These are phyloP conservation scores for Mycena galopus DNA, from an alignment of 768 basidiomycete genomes.

Conservation along the genomic window DNA sequence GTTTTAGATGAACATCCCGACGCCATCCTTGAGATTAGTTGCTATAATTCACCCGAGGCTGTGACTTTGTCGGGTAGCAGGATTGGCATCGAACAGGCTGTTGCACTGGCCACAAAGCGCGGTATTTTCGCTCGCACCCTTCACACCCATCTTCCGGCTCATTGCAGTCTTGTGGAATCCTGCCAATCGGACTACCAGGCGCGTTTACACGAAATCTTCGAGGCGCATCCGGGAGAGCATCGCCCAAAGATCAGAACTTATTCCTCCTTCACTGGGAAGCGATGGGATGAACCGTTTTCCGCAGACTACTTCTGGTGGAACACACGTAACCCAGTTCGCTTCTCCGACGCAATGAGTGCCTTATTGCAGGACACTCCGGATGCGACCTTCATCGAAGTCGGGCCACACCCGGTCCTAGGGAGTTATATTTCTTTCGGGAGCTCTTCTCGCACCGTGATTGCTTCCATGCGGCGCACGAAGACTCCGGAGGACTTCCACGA, in stretches of 20 bases:
- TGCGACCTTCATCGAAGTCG: slow-evolving; percentile 52
- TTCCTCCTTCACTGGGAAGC: slow-evolving; percentile 51
- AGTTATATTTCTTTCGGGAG: slow-evolving; percentile 45
- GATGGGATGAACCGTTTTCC: slow-evolving; percentile 40
- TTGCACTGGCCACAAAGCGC: too few species aligned
- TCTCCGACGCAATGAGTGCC: slow-evolving; percentile 40
- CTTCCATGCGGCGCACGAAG: background rate
- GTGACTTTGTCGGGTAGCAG: too few species aligned
- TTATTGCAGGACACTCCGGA: slow-evolving; percentile 39
- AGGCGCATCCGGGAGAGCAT: slow-evolving; percentile 45
- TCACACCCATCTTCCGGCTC: too few species aligned
- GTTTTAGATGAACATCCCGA: slow-evolving; percentile 8
- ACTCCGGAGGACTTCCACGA: slow-evolving; percentile 42
- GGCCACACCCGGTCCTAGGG: slow-evolving; percentile 55
- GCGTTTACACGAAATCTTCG: slow-evolving; percentile 48
- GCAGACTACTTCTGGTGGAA: slow-evolving; percentile 58
- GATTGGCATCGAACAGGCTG: too few species aligned
- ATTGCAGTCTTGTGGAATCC: too few species aligned
- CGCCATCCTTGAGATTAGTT: slow-evolving; percentile 51
- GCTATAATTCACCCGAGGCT: slow-evolving; percentile 47
- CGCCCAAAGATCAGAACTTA: slow-evolving; percentile 47
- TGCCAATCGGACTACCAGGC: slow-evolving; percentile 46
- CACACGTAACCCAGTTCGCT: slow-evolving; percentile 33
- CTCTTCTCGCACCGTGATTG: slow-evolving; percentile 35
- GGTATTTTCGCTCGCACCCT: too few species aligned